Evolutionary conservation across 495 filamentous ascomycete species (phyloP).

Genomic region (Neurospora sp.): DNA sequence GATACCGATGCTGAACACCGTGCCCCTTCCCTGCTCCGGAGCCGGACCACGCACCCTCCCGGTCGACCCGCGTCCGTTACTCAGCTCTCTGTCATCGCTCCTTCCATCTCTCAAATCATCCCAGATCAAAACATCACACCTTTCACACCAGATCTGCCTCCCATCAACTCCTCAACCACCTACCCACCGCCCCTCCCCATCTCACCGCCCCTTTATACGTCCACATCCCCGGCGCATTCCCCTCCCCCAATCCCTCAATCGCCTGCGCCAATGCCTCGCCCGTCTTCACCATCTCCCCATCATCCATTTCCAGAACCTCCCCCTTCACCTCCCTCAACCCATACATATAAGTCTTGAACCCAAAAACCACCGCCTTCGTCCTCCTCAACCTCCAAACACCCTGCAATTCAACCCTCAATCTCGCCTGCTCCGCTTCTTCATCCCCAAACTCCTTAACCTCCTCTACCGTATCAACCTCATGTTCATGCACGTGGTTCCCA

Average conservation of each 20-base stretch:
- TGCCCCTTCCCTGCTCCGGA: background rate
- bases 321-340: constrained; percentile 55
- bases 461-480: constrained; percentile 4
- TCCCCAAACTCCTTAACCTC: constrained; percentile 33
- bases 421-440: constrained; percentile 41
- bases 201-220: constrained; percentile 57
- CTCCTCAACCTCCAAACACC: constrained; percentile 62
- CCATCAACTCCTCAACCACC: background rate
- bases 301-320: constrained; percentile 53
- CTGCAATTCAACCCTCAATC: constrained; percentile 65
- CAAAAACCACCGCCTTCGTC: constrained; percentile 60
- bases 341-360: constrained; percentile 73
- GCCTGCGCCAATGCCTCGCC: constrained; percentile 52
- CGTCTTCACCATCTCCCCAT: constrained; percentile 63
- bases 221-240: constrained; percentile 58
- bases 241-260: constrained; percentile 60
- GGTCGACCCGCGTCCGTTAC: background rate
- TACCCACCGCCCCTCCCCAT: constrained; percentile 50
- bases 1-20: background rate
- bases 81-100: background rate
- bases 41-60: background rate
- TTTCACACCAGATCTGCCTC: background rate
- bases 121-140: background rate
- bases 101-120: background rate
- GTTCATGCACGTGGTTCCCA: constrained; percentile 39